Evolutionary conservation across 441 rosid species (phyloP).

Genomic region (Erodium moschatum): DNA sequence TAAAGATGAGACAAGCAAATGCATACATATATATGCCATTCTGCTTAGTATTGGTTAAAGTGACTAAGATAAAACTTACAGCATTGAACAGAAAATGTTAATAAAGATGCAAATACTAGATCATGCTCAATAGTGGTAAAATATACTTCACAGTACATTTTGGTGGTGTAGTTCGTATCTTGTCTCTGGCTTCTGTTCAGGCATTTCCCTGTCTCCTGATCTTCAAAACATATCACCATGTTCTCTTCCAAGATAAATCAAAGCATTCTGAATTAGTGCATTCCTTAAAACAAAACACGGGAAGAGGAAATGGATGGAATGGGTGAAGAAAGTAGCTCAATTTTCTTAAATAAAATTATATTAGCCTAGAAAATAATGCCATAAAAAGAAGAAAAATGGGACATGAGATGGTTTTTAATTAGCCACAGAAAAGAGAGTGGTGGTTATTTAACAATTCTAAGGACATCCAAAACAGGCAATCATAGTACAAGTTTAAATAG

Average conservation of each 20-base stretch:
- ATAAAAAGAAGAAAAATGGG: not conserved
- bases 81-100: not conserved
- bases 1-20: too few relatives aligned
- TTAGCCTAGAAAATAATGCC: not conserved
- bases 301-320: conserved; percentile 2
- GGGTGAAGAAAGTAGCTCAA: not conserved
- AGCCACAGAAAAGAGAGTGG: not conserved
- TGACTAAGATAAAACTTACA: not conserved
- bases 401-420: not conserved
- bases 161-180: conserved; percentile 51
- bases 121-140: conserved; percentile 15
- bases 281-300: conserved; percentile 20
- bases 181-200: conserved; percentile 53
- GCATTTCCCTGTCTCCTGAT: conserved; percentile 67
- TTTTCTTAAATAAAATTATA: not conserved
- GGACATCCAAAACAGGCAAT: conserved; percentile 2
- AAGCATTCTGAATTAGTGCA: conserved; percentile 20
- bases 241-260: conserved; percentile 49
- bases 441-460: not conserved
- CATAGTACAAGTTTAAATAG: not conserved
- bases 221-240: conserved; percentile 94
- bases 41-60: conserved; percentile 1
- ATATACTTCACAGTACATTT: conserved; percentile 40
- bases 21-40: not conserved
- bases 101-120: not conserved